Evolutionary conservation across 1,284 basidiomycete species (phyloP), one percentile per base, ranked within the genome.

Genomic region (Irpex lacteus): DNA sequence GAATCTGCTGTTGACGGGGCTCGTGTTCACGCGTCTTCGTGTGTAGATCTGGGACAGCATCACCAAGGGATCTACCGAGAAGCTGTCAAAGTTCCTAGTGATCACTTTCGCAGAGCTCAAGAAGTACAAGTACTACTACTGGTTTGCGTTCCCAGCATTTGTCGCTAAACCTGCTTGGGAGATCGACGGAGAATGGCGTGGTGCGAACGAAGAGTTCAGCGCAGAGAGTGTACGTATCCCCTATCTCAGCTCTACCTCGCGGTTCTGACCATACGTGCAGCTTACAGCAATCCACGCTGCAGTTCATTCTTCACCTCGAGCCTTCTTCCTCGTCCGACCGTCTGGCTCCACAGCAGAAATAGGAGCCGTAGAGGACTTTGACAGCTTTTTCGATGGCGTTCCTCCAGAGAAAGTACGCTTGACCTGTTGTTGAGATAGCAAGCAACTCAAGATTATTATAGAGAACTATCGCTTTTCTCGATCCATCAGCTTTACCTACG

Each of bases 51-150:
- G 90, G 90, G 77, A 85, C 32, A 78, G 81, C 66, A 84, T 88
- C 62, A 67, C 80, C 58, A 72, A 80, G 47, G 82, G 81, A 59
- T 83, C 86, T 64, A 78, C 82, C 0, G 73, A 82, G 3, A 76
- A 81, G 8, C 81, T 98, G 58, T 92, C 87, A 63, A 83, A 84
- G 2, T 98, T 98, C 77, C 81, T 98, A 13, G 81, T 98, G 32
- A 91, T 99, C 69, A 95, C 95, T 0, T 99, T 91, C 71, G 94
- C 98, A 0, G 98, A 99, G 76, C 88, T 99, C 65, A 99, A 99
- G 82, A 98, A 97, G 77, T 98, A 97, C 81, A 92, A 91, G 68
- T 98, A 95, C 75, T 96, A 92, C 74, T 98, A 99, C 77, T 98
- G 97, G 96, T 98, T 98, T 71, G 93, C 93, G 0, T 98, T 98